Evolutionary conservation across 441 rosid species (phyloP).

Genomic region (Populus hybrid): DNA sequence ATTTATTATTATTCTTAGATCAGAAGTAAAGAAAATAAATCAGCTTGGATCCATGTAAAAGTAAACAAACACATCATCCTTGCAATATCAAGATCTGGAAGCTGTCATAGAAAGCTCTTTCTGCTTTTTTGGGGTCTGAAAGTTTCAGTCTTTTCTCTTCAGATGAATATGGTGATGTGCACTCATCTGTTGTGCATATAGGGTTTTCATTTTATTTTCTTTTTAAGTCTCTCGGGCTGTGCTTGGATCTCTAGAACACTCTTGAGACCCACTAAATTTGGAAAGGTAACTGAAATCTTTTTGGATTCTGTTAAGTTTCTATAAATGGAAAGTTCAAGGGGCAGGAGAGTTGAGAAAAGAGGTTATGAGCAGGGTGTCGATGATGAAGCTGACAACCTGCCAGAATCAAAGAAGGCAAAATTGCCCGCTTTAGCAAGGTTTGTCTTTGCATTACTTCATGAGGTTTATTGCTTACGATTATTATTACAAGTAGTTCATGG

Average conservation of each 20-base stretch:
- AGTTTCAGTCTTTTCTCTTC: conserved; percentile 4
- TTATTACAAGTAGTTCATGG: background rate
- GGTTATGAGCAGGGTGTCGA: conserved; percentile 52
- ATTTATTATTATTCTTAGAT: conserved; percentile 13
- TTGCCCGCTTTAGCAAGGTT: conserved; percentile 90
- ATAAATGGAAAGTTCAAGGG: conserved; percentile 65
- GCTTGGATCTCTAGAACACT: background rate
- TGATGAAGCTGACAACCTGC: conserved; percentile 41
- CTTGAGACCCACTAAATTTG: conserved; percentile 5
- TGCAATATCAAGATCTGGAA: conserved; percentile 42
- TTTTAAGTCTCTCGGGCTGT: conserved; percentile 35
- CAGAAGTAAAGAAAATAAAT: conserved; percentile 20
- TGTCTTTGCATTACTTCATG: conserved; percentile 18
- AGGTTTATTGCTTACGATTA: background rate
- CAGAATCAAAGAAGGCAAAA: conserved; percentile 70
- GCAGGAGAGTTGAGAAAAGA: conserved; percentile 50
- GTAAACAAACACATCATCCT: conserved; percentile 30
- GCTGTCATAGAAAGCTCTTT: conserved; percentile 15
- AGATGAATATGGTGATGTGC: background rate
- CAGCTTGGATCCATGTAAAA: conserved; percentile 46
- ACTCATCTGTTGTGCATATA: background rate
- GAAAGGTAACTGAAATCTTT: background rate
- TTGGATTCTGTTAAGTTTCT: conserved; percentile 22
- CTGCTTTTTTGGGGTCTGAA: conserved; percentile 19
- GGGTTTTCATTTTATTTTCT: conserved; percentile 23